Conservation (phyloP, 139 green algal species). For the Chlamydomonas urium region DNA sequence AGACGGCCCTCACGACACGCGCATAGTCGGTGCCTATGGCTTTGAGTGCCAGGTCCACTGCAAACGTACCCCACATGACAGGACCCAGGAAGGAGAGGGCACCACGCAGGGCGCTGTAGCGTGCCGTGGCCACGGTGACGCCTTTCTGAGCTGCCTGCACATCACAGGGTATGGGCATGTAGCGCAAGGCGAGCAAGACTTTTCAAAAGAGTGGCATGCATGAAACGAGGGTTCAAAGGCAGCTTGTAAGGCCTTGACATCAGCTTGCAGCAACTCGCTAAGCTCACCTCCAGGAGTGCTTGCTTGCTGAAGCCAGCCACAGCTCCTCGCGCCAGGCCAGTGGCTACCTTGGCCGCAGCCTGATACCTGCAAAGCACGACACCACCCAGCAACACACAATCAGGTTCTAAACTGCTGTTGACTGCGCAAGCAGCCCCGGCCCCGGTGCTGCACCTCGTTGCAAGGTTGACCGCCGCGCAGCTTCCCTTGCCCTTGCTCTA, state of each 20-base stretch:
- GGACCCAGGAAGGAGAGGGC: conserved; percentile 64
- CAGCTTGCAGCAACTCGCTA: neutral
- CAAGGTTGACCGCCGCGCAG: too few species aligned
- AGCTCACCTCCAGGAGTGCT: conserved; percentile 33
- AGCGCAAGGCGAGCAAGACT: too few species aligned
- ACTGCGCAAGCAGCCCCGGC: too few species aligned
- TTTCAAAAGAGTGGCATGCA: neutral
- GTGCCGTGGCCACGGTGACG: conserved; percentile 40
- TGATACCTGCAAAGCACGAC: conserved; percentile 16
- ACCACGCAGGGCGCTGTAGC: conserved; percentile 61
- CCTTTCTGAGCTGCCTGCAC: conserved; percentile 54
- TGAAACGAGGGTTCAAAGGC: neutral
- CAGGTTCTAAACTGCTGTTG: too few species aligned
- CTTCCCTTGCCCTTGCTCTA: too few species aligned
- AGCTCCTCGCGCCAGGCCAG: neutral
- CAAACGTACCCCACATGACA: conserved; percentile 75
- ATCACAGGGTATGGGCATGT: too few species aligned
- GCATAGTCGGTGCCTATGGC: conserved; percentile 76
- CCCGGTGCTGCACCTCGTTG: too few species aligned
- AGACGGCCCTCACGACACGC: conserved; percentile 65
- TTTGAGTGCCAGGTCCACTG: conserved; percentile 65
- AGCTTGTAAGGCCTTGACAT: neutral
- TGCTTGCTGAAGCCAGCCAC: conserved; percentile 25
- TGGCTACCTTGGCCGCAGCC: conserved; percentile 8
- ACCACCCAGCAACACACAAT: too few species aligned